A percentile compares a stretch with the other conserved stretches of the same genome.
These are phyloP conservation scores for Apiospora sp. DNA, from an alignment of 2,329 filamentous ascomycete genomes.

Conservation along the genomic window DNA sequence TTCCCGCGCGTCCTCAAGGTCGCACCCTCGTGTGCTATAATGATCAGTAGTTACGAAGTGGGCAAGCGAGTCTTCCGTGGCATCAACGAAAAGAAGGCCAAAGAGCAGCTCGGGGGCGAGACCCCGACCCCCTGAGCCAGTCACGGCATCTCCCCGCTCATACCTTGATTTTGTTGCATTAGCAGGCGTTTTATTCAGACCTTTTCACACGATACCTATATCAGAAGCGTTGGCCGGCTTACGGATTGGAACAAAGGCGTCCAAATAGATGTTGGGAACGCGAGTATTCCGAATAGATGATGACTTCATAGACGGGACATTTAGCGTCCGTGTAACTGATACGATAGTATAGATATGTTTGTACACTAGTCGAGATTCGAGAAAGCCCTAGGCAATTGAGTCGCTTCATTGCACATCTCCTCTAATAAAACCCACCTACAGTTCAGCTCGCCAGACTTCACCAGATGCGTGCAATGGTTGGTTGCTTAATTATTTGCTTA, in stretches of 20 bases:
- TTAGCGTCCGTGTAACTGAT: constrained; percentile 8
- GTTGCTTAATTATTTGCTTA: neutral
- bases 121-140: constrained; percentile 25
- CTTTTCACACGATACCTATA: constrained; percentile 40
- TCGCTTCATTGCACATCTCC: neutral
- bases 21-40: constrained; percentile 95
- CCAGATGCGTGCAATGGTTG: neutral
- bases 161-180: constrained; percentile 36
- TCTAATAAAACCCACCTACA: neutral
- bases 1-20: constrained; percentile 92
- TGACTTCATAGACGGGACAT: constrained; percentile 8
- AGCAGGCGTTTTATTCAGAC: constrained; percentile 39
- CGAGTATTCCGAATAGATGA: constrained; percentile 6
- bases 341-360: constrained; percentile 10
- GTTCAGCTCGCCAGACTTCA: neutral
- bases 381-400: neutral
- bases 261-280: constrained; percentile 16
- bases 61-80: constrained; percentile 86
- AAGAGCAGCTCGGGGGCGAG: constrained; percentile 34
- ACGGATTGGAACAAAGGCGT: neutral
- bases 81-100: constrained; percentile 66
- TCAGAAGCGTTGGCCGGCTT: constrained; percentile 16
- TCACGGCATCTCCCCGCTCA: constrained; percentile 25
- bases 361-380: neutral
- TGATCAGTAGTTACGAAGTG: constrained; percentile 98